Evolutionary conservation across 2,329 filamentous ascomycete species (phyloP).

Genomic region (Alternaria brassicae): DNA sequence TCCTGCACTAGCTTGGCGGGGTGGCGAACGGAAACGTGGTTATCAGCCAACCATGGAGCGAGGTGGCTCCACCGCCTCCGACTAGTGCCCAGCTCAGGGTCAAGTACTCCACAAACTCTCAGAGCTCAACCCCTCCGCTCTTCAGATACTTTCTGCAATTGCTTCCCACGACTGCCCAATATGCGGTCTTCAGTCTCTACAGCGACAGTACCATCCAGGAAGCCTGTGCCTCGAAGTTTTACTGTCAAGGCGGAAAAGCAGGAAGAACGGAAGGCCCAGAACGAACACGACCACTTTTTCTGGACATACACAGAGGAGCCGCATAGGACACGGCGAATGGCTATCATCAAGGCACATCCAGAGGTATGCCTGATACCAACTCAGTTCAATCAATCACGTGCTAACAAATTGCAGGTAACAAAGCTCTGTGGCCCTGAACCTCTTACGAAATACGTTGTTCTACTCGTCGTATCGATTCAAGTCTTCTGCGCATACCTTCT

Average conservation of each 20-base stretch:
- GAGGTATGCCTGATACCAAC: conserved; percentile 66
- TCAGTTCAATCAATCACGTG: neutral
- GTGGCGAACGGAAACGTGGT: conserved; percentile 3
- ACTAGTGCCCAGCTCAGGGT: conserved; percentile 13
- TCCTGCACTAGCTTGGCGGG: conserved; percentile 14
- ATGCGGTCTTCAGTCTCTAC: conserved; percentile 51
- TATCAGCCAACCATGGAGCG: conserved; percentile 19
- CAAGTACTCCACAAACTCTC: conserved; percentile 14
- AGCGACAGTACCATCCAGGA: conserved; percentile 36
- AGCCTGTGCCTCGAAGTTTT: conserved; percentile 33
- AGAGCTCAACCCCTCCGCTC: conserved; percentile 13
- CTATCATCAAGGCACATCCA: conserved; percentile 97
- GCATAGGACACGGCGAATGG: conserved; percentile 85
- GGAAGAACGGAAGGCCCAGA: conserved; percentile 16
- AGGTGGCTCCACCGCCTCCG: conserved; percentile 11
- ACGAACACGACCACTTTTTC: conserved; percentile 73
- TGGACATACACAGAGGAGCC: conserved; percentile 99
- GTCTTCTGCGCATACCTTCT: conserved; percentile 78
- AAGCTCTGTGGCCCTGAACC: conserved; percentile 97
- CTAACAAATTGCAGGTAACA: conserved; percentile 68
- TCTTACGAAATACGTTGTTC: conserved; percentile 91
- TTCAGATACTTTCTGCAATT: conserved; percentile 6
- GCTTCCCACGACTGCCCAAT: conserved; percentile 11
- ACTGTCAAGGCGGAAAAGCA: conserved; percentile 31
- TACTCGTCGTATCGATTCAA: conserved; percentile 83